Conservation (phyloP, 208 protist genomes). For the Trypanosoma vivax region DNA sequence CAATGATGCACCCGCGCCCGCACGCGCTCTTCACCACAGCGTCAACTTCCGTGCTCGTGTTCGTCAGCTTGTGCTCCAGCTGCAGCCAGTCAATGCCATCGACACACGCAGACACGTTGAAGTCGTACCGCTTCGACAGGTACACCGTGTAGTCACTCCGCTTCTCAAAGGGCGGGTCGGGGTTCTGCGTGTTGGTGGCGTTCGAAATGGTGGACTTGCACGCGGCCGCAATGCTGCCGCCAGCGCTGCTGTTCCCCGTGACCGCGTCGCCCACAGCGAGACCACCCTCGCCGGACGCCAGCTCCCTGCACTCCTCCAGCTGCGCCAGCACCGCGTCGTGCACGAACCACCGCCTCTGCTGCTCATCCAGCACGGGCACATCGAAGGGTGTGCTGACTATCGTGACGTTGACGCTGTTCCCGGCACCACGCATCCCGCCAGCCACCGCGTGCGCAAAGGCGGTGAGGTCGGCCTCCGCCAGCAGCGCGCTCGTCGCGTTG, state of each 20-base stretch:
- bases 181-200: constrained; percentile 17
- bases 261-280: not conserved
- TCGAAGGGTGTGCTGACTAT: constrained; percentile 22
- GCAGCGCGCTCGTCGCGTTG: constrained; percentile 23
- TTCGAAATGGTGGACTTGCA: constrained; percentile 33
- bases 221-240: not conserved
- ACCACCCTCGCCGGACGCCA: not conserved
- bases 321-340: constrained; percentile 16
- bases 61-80: constrained; percentile 17
- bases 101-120: constrained; percentile 38
- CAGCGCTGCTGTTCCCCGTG: not conserved
- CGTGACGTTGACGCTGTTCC: constrained; percentile 15
- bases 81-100: constrained; percentile 30
- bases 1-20: constrained; percentile 64
- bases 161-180: constrained; percentile 2
- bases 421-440: constrained; percentile 10
- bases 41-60: constrained; percentile 1
- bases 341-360: constrained; percentile 38
- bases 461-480: constrained; percentile 15
- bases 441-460: constrained; percentile 9
- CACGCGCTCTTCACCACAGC: constrained; percentile 16
- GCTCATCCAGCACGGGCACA: constrained; percentile 26
- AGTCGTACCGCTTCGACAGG: constrained; percentile 27
- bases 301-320: constrained; percentile 15
- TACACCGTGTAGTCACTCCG: constrained; percentile 39